phyloP scores from a whole-genome alignment of 2,329 filamentous ascomycete species.

The Nemania sp. region DNA sequence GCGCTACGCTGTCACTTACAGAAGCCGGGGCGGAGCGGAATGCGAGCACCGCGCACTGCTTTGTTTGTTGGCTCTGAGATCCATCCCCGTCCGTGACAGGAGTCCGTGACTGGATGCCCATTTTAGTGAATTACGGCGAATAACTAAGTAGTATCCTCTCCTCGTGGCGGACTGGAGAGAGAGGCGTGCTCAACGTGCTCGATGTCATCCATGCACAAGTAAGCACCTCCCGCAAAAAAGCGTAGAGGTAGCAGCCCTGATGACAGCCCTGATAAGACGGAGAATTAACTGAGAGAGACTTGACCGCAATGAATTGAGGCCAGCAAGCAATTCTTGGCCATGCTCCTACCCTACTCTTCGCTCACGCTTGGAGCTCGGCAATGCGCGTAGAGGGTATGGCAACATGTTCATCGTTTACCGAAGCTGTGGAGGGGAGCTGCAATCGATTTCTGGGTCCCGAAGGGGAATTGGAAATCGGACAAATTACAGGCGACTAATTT shows the following conservation, averaged over 20 bases:
- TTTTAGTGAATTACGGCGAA: no score
- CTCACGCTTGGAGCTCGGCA: no score
- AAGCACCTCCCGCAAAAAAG: no score
- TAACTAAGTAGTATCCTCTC: no score
- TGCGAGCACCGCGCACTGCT: conserved; percentile 12
- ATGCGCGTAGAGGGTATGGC: conserved; percentile 24
- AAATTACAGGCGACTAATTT: conserved; percentile 34
- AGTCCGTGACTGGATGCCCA: background rate
- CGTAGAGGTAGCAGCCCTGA: no score
- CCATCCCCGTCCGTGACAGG: no score
- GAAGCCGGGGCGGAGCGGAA: conserved; percentile 36
- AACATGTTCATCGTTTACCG: conserved; percentile 33
- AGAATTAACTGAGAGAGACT: no score
- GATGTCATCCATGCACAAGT: no score
- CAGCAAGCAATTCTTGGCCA: conserved; percentile 5
- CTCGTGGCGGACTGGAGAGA: no score
- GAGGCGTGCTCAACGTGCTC: no score
- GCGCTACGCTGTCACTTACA: conserved; percentile 21
- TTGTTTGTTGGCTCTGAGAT: background rate
- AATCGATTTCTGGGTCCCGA: conserved; percentile 39
- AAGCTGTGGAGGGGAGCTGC: conserved; percentile 40
- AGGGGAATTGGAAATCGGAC: conserved; percentile 39
- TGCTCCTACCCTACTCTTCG: background rate
- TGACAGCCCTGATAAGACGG: no score
- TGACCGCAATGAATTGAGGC: background rate